These are phyloP conservation scores for Diaporthe vexans DNA, from an alignment of 2,329 filamentous ascomycete species.

Conservation along the genomic window DNA sequence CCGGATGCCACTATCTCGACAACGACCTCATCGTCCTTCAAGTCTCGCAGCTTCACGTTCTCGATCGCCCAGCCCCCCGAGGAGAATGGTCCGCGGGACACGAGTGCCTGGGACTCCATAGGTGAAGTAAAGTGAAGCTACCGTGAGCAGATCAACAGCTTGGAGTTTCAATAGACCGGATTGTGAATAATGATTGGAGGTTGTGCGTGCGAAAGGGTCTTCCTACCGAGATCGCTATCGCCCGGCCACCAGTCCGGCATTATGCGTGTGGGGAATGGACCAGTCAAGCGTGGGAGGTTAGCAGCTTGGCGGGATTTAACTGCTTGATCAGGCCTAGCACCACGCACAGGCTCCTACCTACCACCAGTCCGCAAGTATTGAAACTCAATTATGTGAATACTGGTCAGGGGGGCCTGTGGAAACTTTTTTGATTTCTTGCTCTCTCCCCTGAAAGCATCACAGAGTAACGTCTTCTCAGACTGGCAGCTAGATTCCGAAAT, in stretches of 20 bases:
- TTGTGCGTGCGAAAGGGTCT: not conserved
- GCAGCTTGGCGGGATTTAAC: not conserved
- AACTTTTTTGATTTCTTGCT: not conserved
- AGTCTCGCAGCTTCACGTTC: slow-evolving; percentile 47
- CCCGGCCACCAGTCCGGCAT: slow-evolving; percentile 15
- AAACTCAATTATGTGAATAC: not conserved
- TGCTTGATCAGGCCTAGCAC: not conserved
- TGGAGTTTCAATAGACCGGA: not conserved
- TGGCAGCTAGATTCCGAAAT: not conserved
- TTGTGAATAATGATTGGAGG: not conserved
- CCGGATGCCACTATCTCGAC: slow-evolving; percentile 67
- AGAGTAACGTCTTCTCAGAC: not conserved
- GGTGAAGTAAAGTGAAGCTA: not conserved
- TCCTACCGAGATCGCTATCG: slow-evolving; percentile 15
- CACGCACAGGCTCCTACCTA: not conserved
- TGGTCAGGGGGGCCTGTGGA: too few relatives aligned
- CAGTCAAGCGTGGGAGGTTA: not conserved
- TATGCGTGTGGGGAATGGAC: slow-evolving; percentile 11
- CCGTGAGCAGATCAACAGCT: not conserved
- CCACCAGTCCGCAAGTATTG: not conserved
- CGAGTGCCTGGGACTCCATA: slow-evolving; percentile 49
- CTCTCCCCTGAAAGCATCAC: not conserved
- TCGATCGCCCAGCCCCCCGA: slow-evolving; percentile 52
- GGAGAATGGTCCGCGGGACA: slow-evolving; percentile 50
- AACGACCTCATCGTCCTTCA: slow-evolving; percentile 61